Percentiles rank a stretch among this genome's conserved stretches.
Evolutionary conservation across 1,284 basidiomycete genomes (phyloP).

Genomic region (Tetrapyrgos nigripes): DNA sequence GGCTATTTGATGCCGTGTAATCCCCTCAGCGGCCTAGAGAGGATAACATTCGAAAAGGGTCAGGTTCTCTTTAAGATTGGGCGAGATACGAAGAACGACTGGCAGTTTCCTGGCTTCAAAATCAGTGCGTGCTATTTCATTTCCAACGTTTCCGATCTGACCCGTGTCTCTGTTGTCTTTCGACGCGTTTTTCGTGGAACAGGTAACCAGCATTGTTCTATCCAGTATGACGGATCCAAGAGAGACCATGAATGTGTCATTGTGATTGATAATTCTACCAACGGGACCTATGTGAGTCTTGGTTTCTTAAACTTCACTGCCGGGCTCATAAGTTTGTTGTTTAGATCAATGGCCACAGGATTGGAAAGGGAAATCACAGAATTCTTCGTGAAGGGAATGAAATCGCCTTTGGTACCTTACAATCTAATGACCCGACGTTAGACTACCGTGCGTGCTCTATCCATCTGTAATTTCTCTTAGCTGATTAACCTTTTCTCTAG

Average conservation of each 20-base stretch:
- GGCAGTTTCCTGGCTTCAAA: conserved; percentile 68
- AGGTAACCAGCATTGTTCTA: conserved; percentile 73
- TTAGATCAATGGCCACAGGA: conserved; percentile 75
- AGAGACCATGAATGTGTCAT: conserved; percentile 58
- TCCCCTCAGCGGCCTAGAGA: neutral
- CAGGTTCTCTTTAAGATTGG: conserved; percentile 53
- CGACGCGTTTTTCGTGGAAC: neutral
- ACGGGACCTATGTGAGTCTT: conserved; percentile 83
- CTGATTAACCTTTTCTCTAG: conserved; percentile 3
- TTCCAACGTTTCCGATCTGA: neutral
- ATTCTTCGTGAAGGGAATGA: conserved; percentile 83
- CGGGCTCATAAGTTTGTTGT: conserved; percentile 2
- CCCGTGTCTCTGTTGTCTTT: neutral
- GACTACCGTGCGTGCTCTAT: conserved; percentile 57
- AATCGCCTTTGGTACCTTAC: conserved; percentile 75
- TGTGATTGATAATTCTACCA: conserved; percentile 79
- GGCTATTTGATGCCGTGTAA: neutral
- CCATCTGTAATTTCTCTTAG: conserved; percentile 6
- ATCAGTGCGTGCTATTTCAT: conserved; percentile 64
- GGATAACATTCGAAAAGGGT: conserved; percentile 1
- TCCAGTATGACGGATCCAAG: conserved; percentile 68
- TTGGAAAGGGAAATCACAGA: conserved; percentile 62
- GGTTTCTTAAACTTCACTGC: conserved; percentile 3
- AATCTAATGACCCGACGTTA: conserved; percentile 46
- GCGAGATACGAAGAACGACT: conserved; percentile 55